Conservation (phyloP, 139 green algal species). For the Coelastrella sp. region DNA sequence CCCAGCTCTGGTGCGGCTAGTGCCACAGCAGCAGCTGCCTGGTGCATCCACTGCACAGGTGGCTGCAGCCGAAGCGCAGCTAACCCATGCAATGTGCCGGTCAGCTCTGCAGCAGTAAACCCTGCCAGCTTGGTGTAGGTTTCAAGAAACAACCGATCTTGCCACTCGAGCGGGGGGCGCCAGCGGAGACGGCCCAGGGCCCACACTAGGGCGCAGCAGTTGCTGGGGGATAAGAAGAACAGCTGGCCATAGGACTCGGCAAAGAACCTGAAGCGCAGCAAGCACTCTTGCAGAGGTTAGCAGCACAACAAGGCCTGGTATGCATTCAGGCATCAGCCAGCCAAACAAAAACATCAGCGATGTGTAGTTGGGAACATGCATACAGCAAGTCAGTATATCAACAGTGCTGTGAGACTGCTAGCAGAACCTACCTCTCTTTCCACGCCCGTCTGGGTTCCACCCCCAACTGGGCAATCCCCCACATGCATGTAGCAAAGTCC, state of each 20-base stretch:
- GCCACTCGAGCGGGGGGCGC: constrained; percentile 33
- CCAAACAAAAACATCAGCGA: too few species aligned
- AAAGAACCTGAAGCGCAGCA: constrained; percentile 37
- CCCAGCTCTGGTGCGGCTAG: neutral
- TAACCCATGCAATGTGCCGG: constrained; percentile 20
- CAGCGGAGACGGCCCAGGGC: constrained; percentile 15
- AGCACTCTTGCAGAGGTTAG: neutral
- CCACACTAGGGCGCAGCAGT: constrained; percentile 4
- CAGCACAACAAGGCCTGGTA: neutral
- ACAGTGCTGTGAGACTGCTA: too few species aligned
- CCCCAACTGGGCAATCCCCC: constrained; percentile 24
- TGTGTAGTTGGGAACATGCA: too few species aligned
- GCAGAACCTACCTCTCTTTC: constrained; percentile 28
- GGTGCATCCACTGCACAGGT: constrained; percentile 46
- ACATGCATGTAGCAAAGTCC: constrained; percentile 10
- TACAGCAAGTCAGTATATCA: too few species aligned
- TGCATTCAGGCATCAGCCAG: too few species aligned
- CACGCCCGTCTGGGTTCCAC: constrained; percentile 4
- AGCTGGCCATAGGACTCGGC: constrained; percentile 26
- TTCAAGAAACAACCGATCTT: constrained; percentile 45
- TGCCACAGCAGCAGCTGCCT: constrained; percentile 3
- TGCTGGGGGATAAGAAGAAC: constrained; percentile 25
- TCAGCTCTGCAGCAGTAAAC: constrained; percentile 15
- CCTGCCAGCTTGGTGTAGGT: constrained; percentile 23
- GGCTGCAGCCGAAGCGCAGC: constrained; percentile 23